Percentiles rank a stretch among this genome's conserved stretches.
Conservation (phyloP, 805 yeast genomes). For the Starmerella bacillaris region DNA sequence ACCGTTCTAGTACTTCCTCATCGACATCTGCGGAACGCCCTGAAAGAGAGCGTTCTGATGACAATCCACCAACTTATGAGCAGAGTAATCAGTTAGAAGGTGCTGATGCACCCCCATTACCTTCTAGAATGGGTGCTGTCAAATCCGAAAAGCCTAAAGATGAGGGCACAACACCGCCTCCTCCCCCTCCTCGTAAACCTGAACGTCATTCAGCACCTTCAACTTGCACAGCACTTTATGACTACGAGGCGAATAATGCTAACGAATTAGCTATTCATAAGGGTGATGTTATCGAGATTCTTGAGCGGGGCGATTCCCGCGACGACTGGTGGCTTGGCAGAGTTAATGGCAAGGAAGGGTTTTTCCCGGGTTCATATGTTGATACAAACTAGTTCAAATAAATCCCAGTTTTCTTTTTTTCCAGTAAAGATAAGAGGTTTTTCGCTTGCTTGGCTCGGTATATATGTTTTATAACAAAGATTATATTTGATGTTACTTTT, state of each 20-base stretch:
- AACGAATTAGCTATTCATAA: conserved; percentile 82
- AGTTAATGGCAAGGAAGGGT: conserved; percentile 69
- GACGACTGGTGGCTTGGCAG: conserved; percentile 98
- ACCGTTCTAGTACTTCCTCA: neutral
- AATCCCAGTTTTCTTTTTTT: no score
- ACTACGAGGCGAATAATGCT: conserved; percentile 77
- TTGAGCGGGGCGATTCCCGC: conserved; percentile 63
- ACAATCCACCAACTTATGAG: neutral
- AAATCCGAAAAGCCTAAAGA: neutral
- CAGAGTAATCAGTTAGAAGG: neutral
- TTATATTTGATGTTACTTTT: no score
- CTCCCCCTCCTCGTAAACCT: conserved; percentile 19
- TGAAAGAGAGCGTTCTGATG: neutral
- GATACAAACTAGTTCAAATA: conserved; percentile 35
- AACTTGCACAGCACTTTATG: conserved; percentile 72
- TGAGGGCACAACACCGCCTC: conserved; percentile 1
- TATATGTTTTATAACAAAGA: no score
- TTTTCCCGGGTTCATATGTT: conserved; percentile 93
- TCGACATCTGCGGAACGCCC: neutral
- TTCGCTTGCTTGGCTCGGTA: no score
- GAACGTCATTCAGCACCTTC: conserved; percentile 14
- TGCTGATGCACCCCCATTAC: neutral
- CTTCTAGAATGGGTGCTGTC: neutral
- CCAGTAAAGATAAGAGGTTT: no score
- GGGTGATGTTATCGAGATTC: conserved; percentile 68